Base-by-base conservation (phyloP, 192 early-diverging fungal species). In the Coemansia sp. region DNA sequence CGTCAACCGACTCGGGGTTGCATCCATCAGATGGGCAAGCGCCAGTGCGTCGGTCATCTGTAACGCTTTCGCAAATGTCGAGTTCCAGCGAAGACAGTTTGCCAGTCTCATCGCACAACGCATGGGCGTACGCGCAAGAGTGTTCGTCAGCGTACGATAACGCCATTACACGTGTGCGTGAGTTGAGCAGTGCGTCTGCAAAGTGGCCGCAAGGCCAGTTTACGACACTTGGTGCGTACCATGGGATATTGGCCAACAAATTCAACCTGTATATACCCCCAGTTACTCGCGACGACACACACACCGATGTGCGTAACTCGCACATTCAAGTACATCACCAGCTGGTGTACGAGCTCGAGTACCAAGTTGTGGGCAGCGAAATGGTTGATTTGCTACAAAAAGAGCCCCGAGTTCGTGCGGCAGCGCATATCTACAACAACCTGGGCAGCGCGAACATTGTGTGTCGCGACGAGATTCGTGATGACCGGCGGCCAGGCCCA, bases 301-400 rank as follows among this genome's bases (percentile, higher is more conserved):
- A 65, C 19, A 24, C 71, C 1, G 67, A 73, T 17, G 63, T 69
- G 41, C 64, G 71, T 39, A 79, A 79, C 61, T 79, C 71, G 56
- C 76, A 79, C 39, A 66, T 79, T 35, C 76, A 79, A 38, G 45
- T 79, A 0, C 76, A 73, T 48, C 76, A 79, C 61, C 76, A 79
- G 65, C 63, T 79, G 14, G 70, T 65, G 22, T 79, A 79, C 39
- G 64, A 63, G 27, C 60, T 79, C n/a, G 64, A 70, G 45, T 79
- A 79, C 56, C 57, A 56, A 37, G 27, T 19, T 45, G 60, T 38
- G 32, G 38, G 35, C 35, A 50, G 39, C 38, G 58, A 57, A 54
- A 21, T 14, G 47, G 45, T 50, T 14, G 49, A 43, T 2, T 29
- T 58, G 6, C 45, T 54, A 52, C 56, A 60, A 9, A 32, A 54